These are phyloP conservation scores for Stenogyne calaminthoides DNA, from an alignment of 305 asterid genomes.

Conservation along the genomic window DNA sequence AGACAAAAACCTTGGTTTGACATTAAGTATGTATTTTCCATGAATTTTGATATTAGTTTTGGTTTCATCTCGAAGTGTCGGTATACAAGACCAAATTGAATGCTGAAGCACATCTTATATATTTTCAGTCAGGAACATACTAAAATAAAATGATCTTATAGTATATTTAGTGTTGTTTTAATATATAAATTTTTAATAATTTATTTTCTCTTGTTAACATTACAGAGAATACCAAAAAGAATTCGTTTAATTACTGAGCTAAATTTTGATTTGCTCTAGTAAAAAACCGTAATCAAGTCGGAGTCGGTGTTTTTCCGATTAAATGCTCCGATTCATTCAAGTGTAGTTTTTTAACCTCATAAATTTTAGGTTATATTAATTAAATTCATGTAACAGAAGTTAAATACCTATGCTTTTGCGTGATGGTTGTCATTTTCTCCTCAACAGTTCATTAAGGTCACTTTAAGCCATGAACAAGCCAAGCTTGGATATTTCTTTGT, in stretches of 20 bases:
- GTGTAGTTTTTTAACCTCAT: no score
- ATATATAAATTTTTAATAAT: not conserved
- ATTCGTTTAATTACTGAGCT: not conserved
- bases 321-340: no score
- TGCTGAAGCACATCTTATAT: not conserved
- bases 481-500: slow-evolving; percentile 1
- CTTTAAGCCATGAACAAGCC: not conserved
- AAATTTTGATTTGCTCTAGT: not conserved
- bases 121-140: not conserved
- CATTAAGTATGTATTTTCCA: not conserved
- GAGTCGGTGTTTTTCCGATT: not conserved
- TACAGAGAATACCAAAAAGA: not conserved
- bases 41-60: not conserved
- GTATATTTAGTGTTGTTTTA: not conserved
- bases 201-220: not conserved
- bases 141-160: not conserved
- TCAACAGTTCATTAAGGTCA: not conserved
- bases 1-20: not conserved
- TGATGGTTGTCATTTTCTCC: not conserved
- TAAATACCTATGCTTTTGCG: not conserved
- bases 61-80: not conserved
- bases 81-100: not conserved
- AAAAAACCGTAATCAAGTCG: not conserved
- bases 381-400: no score
- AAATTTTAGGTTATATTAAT: no score